phyloP scores from a whole-genome alignment of 352 stramenopile species.

The Phytophthora syringae region DNA sequence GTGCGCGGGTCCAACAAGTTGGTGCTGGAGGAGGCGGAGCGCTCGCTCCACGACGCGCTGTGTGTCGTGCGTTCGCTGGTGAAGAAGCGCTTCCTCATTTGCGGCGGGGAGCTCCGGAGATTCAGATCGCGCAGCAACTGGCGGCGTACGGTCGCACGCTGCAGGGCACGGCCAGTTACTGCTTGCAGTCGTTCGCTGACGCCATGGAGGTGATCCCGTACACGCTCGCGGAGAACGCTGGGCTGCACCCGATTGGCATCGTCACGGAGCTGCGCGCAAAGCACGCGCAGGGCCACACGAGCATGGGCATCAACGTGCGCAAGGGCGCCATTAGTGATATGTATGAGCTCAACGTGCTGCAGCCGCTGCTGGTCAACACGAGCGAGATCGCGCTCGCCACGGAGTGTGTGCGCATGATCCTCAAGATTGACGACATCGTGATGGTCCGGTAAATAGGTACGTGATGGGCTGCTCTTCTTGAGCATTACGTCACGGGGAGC shows the following conservation, averaged over 20 bases:
- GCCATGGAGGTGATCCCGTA: conserved; percentile 98
- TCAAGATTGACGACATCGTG: conserved; percentile 99
- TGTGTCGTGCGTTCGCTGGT: conserved; percentile 98
- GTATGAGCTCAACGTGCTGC: conserved; percentile 98
- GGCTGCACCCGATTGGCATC: conserved; percentile 98
- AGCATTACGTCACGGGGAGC: not conserved
- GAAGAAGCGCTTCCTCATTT: conserved; percentile 99
- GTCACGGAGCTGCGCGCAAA: conserved; percentile 97
- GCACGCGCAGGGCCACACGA: conserved; percentile 93
- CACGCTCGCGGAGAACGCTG: conserved; percentile 99
- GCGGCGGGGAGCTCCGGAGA: conserved; percentile 97
- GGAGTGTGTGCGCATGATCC: conserved; percentile 99
- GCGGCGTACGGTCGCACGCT: conserved; percentile 93
- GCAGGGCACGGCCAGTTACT: conserved; percentile 96
- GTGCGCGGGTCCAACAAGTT: conserved; percentile 98
- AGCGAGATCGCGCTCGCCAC: conserved; percentile 98
- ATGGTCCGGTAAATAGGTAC: conserved; percentile 90
- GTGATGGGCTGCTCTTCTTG: conserved; percentile 9
- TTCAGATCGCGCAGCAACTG: conserved; percentile 95
- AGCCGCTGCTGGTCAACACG: conserved; percentile 98
- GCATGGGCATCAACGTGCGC: conserved; percentile 97
- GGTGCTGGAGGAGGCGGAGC: conserved; percentile 98
- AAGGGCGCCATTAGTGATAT: conserved; percentile 98
- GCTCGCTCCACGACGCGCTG: conserved; percentile 98
- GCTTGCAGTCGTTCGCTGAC: conserved; percentile 97